Conservation (phyloP, 2,329 filamentous ascomycete genomes). For the Huntiella decipiens region DNA sequence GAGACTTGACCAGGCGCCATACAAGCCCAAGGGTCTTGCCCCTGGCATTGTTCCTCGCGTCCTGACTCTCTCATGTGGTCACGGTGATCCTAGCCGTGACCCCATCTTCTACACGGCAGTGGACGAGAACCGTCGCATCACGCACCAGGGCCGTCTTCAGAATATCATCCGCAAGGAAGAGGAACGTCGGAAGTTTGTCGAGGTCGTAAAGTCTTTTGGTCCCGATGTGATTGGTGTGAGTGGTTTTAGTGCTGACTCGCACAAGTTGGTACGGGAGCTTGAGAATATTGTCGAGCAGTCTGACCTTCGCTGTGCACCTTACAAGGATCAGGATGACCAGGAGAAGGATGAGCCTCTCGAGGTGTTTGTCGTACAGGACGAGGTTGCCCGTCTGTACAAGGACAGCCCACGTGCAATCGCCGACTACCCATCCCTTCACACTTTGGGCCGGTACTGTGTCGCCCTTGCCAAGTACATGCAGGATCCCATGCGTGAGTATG, state of each 20-base stretch:
- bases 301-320: slow-evolving; percentile 61
- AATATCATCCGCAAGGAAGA: slow-evolving; percentile 55
- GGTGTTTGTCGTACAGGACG: slow-evolving; percentile 83
- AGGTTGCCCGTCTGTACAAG: slow-evolving; percentile 91
- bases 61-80: slow-evolving; percentile 70
- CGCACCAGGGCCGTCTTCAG: slow-evolving; percentile 73
- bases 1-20: slow-evolving; percentile 86
- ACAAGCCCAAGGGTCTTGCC: slow-evolving; percentile 84
- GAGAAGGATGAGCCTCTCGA: slow-evolving; percentile 68
- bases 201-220: slow-evolving; percentile 58
- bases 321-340: slow-evolving; percentile 57
- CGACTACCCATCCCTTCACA: slow-evolving; percentile 64
- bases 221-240: slow-evolving; percentile 84
- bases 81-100: slow-evolving; percentile 53
- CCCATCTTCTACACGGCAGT: slow-evolving; percentile 82
- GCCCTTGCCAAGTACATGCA: slow-evolving; percentile 82
- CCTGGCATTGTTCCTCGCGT: slow-evolving; percentile 77
- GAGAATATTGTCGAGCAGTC: slow-evolving; percentile 61
- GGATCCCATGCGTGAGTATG: slow-evolving; percentile 91
- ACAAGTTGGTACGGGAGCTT: slow-evolving; percentile 65
- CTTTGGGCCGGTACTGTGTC: slow-evolving; percentile 74
- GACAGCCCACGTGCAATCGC: slow-evolving; percentile 60
- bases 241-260: slow-evolving; percentile 73
- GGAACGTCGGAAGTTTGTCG: slow-evolving; percentile 51
- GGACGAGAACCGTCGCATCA: slow-evolving; percentile 74